Percentiles rank a stretch among this genome's conserved stretches.
Conservation (phyloP, 2,329 filamentous ascomycete genomes). For the Exophiala oligosperma region DNA sequence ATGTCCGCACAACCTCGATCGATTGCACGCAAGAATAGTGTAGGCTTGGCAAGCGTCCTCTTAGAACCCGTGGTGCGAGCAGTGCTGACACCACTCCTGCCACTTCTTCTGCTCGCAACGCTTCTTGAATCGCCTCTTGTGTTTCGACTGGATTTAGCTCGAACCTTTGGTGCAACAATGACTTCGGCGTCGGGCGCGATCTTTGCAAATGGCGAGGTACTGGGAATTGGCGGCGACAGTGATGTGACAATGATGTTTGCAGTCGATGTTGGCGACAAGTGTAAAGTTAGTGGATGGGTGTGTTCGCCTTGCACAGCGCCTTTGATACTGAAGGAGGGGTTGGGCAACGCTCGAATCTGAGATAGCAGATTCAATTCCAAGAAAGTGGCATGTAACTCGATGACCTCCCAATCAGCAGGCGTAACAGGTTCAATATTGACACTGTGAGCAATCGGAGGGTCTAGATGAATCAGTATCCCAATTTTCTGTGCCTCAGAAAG, state of each 20-base stretch:
- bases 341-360: constrained; percentile 90
- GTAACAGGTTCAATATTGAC: constrained; percentile 96
- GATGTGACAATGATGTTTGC: constrained; percentile 86
- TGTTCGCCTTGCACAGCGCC: constrained; percentile 49
- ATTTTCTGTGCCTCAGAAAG: constrained; percentile 79
- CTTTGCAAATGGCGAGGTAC: constrained; percentile 78
- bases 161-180: constrained; percentile 91
- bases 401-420: constrained; percentile 95
- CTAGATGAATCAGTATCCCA: constrained; percentile 71
- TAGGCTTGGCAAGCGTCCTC: constrained; percentile 48
- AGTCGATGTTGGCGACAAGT: constrained; percentile 92
- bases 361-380: constrained; percentile 89
- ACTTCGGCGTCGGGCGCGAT: constrained; percentile 93
- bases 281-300: constrained; percentile 81
- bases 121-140: constrained; percentile 73
- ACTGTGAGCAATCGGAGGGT: constrained; percentile 87
- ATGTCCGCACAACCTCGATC: constrained; percentile 69
- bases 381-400: constrained; percentile 94
- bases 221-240: constrained; percentile 70
- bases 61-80: constrained; percentile 65
- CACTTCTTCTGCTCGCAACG: constrained; percentile 75
- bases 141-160: constrained; percentile 66
- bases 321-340: constrained; percentile 65
- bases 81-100: constrained; percentile 71
- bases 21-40: constrained; percentile 74